Conservation (phyloP, 2,329 filamentous ascomycete species). For the Phaeosphaeriaceae sp. region DNA sequence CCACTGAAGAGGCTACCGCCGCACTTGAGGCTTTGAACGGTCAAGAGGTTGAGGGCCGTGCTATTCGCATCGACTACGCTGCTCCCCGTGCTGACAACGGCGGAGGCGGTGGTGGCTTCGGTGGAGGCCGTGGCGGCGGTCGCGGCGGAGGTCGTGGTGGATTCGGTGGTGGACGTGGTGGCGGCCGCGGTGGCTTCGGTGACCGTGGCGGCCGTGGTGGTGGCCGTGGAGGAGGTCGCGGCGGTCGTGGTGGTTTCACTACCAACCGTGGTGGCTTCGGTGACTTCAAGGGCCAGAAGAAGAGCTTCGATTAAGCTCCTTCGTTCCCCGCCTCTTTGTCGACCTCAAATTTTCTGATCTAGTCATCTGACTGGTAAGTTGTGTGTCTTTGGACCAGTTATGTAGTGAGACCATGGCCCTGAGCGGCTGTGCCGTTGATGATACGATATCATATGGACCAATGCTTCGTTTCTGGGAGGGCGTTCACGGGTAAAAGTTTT, state of each 20-base stretch:
- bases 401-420: slow-evolving; percentile 18
- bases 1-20: slow-evolving; percentile 80
- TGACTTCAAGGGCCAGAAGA: slow-evolving; percentile 81
- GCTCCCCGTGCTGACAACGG: slow-evolving; percentile 69
- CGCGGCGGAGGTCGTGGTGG: slow-evolving; percentile 59
- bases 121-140: slow-evolving; percentile 58
- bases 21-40: slow-evolving; percentile 76
- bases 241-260: slow-evolving; percentile 53
- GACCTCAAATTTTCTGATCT: slow-evolving; percentile 17
- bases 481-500: slow-evolving; percentile 25
- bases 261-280: slow-evolving; percentile 65
- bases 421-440: slow-evolving; percentile 14
- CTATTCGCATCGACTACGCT: slow-evolving; percentile 84
- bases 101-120: slow-evolving; percentile 60
- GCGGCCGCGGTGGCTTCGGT: slow-evolving; percentile 57
- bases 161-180: slow-evolving; percentile 50
- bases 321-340: neutral
- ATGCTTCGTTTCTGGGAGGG: slow-evolving; percentile 9
- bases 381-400: slow-evolving; percentile 17
- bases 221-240: slow-evolving; percentile 56
- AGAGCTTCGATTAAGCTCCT: slow-evolving; percentile 63
- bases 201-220: slow-evolving; percentile 58
- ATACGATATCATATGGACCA: slow-evolving; percentile 15
- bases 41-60: slow-evolving; percentile 72
- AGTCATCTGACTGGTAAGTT: slow-evolving; percentile 35